These are phyloP conservation scores for Saccharomyces hybrid DNA, from an alignment of 1,139 yeast species.

Conservation along the genomic window DNA sequence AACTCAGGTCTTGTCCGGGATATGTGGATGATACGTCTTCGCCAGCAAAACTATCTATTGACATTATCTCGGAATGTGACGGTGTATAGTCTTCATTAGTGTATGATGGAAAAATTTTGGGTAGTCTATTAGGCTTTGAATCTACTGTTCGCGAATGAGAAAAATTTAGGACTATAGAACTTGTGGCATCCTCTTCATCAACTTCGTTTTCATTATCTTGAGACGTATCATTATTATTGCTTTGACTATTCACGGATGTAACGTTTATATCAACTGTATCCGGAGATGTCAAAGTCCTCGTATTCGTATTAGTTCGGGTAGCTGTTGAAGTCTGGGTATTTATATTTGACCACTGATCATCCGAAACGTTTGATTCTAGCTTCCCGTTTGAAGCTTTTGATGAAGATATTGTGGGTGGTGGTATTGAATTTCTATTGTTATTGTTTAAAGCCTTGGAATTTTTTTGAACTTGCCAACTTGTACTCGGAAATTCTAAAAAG, in stretches of 20 bases:
- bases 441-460: neutral
- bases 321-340: neutral
- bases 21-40: neutral
- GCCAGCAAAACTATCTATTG: conserved; percentile 14
- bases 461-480: conserved; percentile 3
- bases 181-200: conserved; percentile 9
- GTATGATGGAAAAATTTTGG: conserved; percentile 2
- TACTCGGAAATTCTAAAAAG: conserved; percentile 17
- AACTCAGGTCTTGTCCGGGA: neutral
- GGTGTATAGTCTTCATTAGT: conserved; percentile 12
- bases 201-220: neutral
- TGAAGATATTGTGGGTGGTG: neutral
- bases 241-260: conserved; percentile 4
- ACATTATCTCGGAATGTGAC: conserved; percentile 16
- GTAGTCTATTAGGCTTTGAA: neutral
- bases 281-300: neutral
- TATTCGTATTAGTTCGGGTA: neutral
- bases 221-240: neutral
- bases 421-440: neutral
- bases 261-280: neutral
- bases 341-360: neutral
- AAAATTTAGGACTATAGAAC: conserved; percentile 23
- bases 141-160: conserved; percentile 7
- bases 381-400: neutral
- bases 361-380: neutral